Evolutionary conservation across 1,284 basidiomycete genomes (phyloP), one percentile per base, ranked within the genome.

Genomic region (Phellinidium pouzarii): DNA sequence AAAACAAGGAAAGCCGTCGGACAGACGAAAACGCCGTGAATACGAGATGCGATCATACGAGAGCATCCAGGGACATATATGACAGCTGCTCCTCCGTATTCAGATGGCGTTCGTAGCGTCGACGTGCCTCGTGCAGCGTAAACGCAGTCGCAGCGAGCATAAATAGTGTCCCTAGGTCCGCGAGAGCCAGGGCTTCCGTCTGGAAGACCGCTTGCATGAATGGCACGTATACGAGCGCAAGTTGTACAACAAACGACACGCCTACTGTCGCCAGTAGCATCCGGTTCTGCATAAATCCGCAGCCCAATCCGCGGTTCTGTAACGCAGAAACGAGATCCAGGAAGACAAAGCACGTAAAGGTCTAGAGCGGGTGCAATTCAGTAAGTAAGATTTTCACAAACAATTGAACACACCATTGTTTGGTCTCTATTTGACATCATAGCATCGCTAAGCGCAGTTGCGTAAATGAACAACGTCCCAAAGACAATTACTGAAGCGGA

Each of bases 291-390:
- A 79, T 73, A 22, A 93, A 64, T 7, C 81, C 80, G 60, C 88
- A 91, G 19, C 84, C 84, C 6, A 96, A 77, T 6, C 94, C 93
- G 43, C 95, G 87, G 68, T 93, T 96, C 68, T 98, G 95, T 17
- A 97, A 69, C 0, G 95, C 95, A 20, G 92, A 95, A 1, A 93
- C 89, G 37, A 99, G 81, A 69, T 98, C 95, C 55, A 99, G 84
- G 74, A 98, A 90, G 53, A 99, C 95, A 69, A 98, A 98, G 64
- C 84, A 88, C 14, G 93, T 91, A 67, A 99, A 99, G 3, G 94
- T 98, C 93, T 94, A 62, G 17, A 4, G 31, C n/a, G 27, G 4
- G 22, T 2, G 27, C 7, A 25, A 17, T 38, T 55, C 9, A 53
- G 44, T 51, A 29, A 44, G n/a, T n/a, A 29, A 51, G 40, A 23